phyloP scores from a whole-genome alignment of 108 stramenopile genomes.

The Cylindrotheca fusiformis region DNA sequence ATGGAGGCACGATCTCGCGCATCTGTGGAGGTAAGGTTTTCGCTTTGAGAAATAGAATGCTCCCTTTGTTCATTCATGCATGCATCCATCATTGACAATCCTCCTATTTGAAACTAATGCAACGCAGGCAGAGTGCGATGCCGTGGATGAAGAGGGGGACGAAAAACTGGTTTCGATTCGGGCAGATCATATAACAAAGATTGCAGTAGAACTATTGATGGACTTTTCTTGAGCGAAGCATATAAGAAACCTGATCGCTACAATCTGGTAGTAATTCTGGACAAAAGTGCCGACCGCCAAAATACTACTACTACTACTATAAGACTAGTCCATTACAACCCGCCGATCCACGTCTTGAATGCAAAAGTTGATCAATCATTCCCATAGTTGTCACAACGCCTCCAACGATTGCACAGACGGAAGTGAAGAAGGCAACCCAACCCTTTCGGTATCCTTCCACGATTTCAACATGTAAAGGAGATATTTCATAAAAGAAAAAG shows the following conservation, averaged over 20 bases:
- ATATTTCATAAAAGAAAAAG: conserved; percentile 97
- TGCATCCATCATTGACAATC: not conserved
- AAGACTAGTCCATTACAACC: not conserved
- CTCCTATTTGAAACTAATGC: too few relatives aligned
- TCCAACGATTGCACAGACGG: conserved; percentile 84
- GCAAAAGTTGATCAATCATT: conserved; percentile 71
- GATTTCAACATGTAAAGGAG: conserved; percentile 89
- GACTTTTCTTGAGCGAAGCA: conserved; percentile 29
- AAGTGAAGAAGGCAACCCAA: conserved; percentile 81
- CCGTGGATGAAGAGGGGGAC: conserved; percentile 15
- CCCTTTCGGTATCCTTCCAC: conserved; percentile 83
- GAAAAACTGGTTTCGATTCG: conserved; percentile 17
- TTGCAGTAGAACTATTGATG: conserved; percentile 46
- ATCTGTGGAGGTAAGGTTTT: conserved; percentile 32
- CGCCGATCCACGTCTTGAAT: conserved; percentile 15
- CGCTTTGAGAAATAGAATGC: not conserved
- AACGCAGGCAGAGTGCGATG: conserved; percentile 38
- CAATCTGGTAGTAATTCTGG: not conserved
- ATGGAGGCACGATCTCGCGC: conserved; percentile 35
- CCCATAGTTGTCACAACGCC: conserved; percentile 88
- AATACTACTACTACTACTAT: not conserved
- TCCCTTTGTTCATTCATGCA: not conserved
- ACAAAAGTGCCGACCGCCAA: not conserved
- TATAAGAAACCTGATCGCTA: not conserved
- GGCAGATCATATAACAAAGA: conserved; percentile 41